Percentiles rank a stretch among this genome's conserved stretches.
These are phyloP conservation scores for Fraxinus floribunda DNA, from an alignment of 305 asterid genomes.

Conservation along the genomic window DNA sequence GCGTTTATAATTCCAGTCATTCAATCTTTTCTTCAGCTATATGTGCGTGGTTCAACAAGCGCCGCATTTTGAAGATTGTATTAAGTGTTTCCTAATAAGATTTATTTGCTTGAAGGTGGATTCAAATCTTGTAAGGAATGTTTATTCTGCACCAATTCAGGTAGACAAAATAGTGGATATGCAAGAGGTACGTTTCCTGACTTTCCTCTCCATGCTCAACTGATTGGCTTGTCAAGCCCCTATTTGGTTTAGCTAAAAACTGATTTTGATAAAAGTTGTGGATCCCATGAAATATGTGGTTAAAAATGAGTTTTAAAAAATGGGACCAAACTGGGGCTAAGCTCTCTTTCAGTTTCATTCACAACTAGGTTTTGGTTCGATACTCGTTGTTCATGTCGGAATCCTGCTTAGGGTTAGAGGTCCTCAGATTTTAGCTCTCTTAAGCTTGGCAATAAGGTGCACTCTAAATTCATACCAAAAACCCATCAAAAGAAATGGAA, in stretches of 20 bases:
- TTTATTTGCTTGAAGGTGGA: conserved; percentile 44
- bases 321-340: no score
- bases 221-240: no score
- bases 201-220: conserved; percentile 8
- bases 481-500: neutral
- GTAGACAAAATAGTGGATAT: conserved; percentile 51
- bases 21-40: no score
- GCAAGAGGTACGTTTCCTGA: conserved; percentile 62
- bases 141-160: conserved; percentile 77
- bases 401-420: neutral
- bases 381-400: neutral
- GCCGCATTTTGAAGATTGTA: neutral
- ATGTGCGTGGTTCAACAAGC: no score
- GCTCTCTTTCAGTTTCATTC: neutral
- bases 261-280: no score
- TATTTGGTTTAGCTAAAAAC: no score
- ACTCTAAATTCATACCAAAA: neutral
- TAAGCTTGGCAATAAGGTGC: neutral
- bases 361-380: neutral
- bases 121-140: conserved; percentile 46
- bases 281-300: no score
- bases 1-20: no score
- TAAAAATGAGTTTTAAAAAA: no score
- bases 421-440: neutral
- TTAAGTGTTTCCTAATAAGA: conserved; percentile 3